Percentiles rank a stretch among this genome's conserved stretches.
These are phyloP conservation scores for Talaromyces piceae DNA, from an alignment of 2,329 filamentous ascomycete genomes.

Conservation along the genomic window DNA sequence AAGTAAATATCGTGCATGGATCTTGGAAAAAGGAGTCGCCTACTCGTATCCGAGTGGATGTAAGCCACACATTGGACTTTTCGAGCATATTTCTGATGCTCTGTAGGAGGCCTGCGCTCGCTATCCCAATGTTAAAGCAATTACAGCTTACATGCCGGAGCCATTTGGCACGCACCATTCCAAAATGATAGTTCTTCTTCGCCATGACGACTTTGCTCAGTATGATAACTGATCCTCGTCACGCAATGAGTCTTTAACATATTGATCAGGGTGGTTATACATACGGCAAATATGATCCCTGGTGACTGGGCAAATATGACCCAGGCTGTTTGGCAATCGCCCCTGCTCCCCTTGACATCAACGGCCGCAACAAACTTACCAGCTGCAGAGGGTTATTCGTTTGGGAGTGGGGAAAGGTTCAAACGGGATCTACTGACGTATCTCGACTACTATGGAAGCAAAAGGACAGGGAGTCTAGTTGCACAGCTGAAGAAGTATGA, in stretches of 20 bases:
- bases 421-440: slow-evolving; percentile 70
- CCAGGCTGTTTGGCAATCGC: slow-evolving; percentile 74
- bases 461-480: slow-evolving; percentile 48
- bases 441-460: slow-evolving; percentile 59
- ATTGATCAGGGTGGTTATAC: slow-evolving; percentile 56
- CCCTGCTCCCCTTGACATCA: slow-evolving; percentile 51
- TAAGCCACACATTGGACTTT: slow-evolving; percentile 24
- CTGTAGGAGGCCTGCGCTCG: slow-evolving; percentile 53
- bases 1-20: slow-evolving; percentile 55
- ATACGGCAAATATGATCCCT: slow-evolving; percentile 86
- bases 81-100: background rate
- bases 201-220: slow-evolving; percentile 68
- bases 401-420: slow-evolving; percentile 63
- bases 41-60: slow-evolving; percentile 51
- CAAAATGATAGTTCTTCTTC: slow-evolving; percentile 80
- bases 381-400: slow-evolving; percentile 11
- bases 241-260: background rate
- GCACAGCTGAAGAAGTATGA: slow-evolving; percentile 56
- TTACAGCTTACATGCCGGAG: slow-evolving; percentile 72
- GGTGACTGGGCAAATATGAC: slow-evolving; percentile 85
- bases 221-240: slow-evolving; percentile 19
- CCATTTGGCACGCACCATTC: slow-evolving; percentile 79
- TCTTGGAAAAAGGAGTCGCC: slow-evolving; percentile 62
- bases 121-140: slow-evolving; percentile 61
- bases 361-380: background rate